Base-by-base conservation (phyloP, 768 basidiomycete genomes). In the Chalciporus piperatus region DNA sequence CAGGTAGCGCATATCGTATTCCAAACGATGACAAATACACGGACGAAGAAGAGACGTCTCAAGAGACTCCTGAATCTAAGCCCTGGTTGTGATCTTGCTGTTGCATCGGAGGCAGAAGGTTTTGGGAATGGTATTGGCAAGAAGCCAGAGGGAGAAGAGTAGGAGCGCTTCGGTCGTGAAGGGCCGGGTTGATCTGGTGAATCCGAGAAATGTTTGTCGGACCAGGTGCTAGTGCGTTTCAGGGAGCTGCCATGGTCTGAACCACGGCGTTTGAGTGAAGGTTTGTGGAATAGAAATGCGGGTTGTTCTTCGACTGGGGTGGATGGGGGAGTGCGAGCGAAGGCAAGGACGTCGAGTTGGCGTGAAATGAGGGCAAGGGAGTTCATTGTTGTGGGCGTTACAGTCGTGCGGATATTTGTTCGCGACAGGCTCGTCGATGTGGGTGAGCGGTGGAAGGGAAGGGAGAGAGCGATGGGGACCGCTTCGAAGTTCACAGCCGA, bases 301-400 rank as follows among this genome's bases (percentile, higher is more conserved):
- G 64, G 48, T 22, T 66, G 67, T 23, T 76, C 73, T 41, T 71
- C 60, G 41, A 73, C 70, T 39, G 83, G 80, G 1, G 83, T 80
- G 35, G 81, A 77, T 14, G 85, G 79, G 23, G 82, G 80, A 39
- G 83, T 75, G 59, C 76, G 76, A 44, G 83, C 67, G 8, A 83
- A 72, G 52, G 84, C 83, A 59, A 89, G 72, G 55, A 81, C 83
- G 73, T 92, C 88, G 76, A 90, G 83, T 68, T 89, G 85, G 65
- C 86, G 85, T 59, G 90, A 88, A 55, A 92, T 76, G 71, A 88
- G 85, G 16, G 80, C 76, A 62, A 92, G 81, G 60, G 87, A 87
- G 74, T 92, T 92, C 90, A 92, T 92, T 13, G 38, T 7, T 16
- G 35, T 37, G 35, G 35, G 16, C 35, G 35, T 37, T 37, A 37